Percentiles rank a stretch among this genome's conserved stretches.
phyloP scores from a whole-genome alignment of 2,329 filamentous ascomycete genomes.

The Xylaria sp. region DNA sequence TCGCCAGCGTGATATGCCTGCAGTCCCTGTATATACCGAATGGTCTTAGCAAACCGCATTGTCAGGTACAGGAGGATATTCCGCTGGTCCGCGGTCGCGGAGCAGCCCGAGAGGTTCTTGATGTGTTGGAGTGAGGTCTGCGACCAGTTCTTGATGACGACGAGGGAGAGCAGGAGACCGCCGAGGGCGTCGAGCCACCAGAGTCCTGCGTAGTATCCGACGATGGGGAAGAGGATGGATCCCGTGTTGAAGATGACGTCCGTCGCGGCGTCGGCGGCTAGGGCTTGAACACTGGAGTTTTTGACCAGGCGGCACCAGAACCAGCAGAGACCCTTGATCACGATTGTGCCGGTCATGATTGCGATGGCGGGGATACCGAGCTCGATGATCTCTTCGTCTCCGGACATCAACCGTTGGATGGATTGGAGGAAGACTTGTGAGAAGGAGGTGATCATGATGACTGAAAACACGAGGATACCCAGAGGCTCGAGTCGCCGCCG shows the following conservation, averaged over 20 bases:
- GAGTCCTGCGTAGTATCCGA: slow-evolving; percentile 67
- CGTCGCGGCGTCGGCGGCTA: slow-evolving; percentile 56
- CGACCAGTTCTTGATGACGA: slow-evolving; percentile 77
- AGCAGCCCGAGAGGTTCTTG: slow-evolving; percentile 72
- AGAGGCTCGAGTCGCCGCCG: slow-evolving; percentile 71
- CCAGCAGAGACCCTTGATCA: slow-evolving; percentile 80
- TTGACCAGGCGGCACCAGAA: slow-evolving; percentile 81
- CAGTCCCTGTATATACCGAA: slow-evolving; percentile 77
- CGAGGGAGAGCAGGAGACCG: slow-evolving; percentile 68
- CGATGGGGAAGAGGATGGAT: slow-evolving; percentile 79
- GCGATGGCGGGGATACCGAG: slow-evolving; percentile 66
- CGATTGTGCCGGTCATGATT: slow-evolving; percentile 76
- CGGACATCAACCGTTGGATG: slow-evolving; percentile 54
- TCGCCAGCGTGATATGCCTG: slow-evolving; percentile 82
- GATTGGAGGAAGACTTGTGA: slow-evolving; percentile 71
- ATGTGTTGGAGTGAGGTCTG: slow-evolving; percentile 70
- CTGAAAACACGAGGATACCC: slow-evolving; percentile 73
- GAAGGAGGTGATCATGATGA: slow-evolving; percentile 84
- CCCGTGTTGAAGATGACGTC: slow-evolving; percentile 90
- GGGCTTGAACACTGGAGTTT: slow-evolving; percentile 78
- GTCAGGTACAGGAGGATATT: slow-evolving; percentile 85
- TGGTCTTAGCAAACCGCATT: slow-evolving; percentile 87
- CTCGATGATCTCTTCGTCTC: slow-evolving; percentile 64
- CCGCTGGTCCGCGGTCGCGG: slow-evolving; percentile 72
- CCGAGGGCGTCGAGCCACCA: slow-evolving; percentile 84